A percentile compares a stretch with the other conserved stretches of the same genome.
phyloP scores from a whole-genome alignment of 2,329 filamentous ascomycete genomes.

The Penicillium crustosum region DNA sequence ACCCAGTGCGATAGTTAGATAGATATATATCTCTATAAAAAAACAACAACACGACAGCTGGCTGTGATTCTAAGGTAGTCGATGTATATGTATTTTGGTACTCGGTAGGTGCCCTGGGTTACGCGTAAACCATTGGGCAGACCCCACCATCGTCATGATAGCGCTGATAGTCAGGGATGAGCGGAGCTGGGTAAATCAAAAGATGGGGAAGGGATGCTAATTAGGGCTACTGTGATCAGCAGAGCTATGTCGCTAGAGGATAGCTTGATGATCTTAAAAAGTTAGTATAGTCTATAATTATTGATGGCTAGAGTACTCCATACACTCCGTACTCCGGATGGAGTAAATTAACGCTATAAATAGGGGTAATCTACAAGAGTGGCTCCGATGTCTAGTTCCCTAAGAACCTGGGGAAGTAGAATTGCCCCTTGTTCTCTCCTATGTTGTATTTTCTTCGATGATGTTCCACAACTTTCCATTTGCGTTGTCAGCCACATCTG shows the following conservation, averaged over 20 bases:
- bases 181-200: no score
- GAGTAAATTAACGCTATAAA: background rate
- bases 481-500: slow-evolving; percentile 1
- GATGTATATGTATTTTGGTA: background rate
- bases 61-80: background rate
- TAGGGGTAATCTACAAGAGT: background rate
- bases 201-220: no score
- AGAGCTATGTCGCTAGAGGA: no score
- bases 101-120: background rate
- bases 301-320: no score
- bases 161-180: background rate
- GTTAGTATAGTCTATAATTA: no score
- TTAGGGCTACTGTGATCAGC: no score
- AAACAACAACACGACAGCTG: no score
- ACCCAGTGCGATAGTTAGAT: background rate
- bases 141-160: background rate
- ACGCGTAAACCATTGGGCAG: background rate
- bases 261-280: no score
- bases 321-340: no score
- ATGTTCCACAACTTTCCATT: slow-evolving; percentile 6
- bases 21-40: no score
- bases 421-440: background rate
- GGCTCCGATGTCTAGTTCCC: background rate
- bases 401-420: background rate
- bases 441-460: background rate